Conservation (phyloP, 2,329 filamentous ascomycete species). For the Cladobotryum protrusum region DNA sequence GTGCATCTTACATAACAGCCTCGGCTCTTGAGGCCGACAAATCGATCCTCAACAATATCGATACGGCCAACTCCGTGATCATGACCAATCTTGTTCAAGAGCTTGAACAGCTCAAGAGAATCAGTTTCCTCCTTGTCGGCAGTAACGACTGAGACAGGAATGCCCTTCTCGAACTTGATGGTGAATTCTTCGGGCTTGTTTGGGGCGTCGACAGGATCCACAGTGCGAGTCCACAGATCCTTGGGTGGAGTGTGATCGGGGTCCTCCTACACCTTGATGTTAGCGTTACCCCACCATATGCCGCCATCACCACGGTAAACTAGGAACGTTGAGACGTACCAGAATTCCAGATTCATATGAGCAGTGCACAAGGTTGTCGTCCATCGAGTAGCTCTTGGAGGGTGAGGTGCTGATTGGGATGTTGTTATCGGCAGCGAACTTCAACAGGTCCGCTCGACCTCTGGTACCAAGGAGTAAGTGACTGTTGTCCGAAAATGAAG, state of each 20-base stretch:
- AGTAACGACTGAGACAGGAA: slow-evolving; percentile 54
- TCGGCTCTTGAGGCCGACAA: slow-evolving; percentile 25
- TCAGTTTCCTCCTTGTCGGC: slow-evolving; percentile 7
- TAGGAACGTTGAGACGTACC: background rate
- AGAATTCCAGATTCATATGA: slow-evolving; percentile 72
- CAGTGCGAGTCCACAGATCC: slow-evolving; percentile 64
- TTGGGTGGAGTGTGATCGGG: slow-evolving; percentile 51
- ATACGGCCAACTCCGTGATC: slow-evolving; percentile 62
- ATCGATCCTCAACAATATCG: slow-evolving; percentile 44
- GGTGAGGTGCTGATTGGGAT: slow-evolving; percentile 70
- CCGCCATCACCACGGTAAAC: background rate
- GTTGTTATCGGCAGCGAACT: slow-evolving; percentile 59
- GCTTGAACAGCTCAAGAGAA: slow-evolving; percentile 44
- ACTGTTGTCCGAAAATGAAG: background rate
- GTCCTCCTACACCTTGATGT: slow-evolving; percentile 34
- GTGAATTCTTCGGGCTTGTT: slow-evolving; percentile 41
- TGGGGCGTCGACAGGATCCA: background rate
- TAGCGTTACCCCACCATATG: slow-evolving; percentile 18
- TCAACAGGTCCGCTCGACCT: slow-evolving; percentile 64
- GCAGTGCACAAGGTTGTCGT: slow-evolving; percentile 39
- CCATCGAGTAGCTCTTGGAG: slow-evolving; percentile 56
- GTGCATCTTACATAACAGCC: background rate
- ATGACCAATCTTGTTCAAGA: slow-evolving; percentile 53
- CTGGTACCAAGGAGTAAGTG: background rate
- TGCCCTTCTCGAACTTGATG: slow-evolving; percentile 58